phyloP scores from a whole-genome alignment of 768 basidiomycete species.

The Hygrophorus russula region DNA sequence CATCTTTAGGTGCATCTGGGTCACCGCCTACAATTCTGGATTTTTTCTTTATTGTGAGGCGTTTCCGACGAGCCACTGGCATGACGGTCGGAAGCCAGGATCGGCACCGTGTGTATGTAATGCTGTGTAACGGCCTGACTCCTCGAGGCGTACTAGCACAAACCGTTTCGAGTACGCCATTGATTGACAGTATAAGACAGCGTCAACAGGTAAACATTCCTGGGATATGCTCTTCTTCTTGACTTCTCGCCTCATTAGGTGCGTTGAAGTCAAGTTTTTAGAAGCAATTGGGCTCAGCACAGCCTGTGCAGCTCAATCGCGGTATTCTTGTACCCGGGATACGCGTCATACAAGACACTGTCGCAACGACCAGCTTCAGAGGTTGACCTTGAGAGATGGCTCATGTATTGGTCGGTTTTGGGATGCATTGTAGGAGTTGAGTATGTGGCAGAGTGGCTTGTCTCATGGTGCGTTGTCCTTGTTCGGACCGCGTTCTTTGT shows the following conservation, averaged over 20 bases:
- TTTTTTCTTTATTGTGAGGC: slow-evolving; percentile 5
- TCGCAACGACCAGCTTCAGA: slow-evolving; percentile 80
- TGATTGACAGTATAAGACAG: not conserved
- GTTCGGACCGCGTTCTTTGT: not conserved
- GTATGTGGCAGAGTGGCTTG: slow-evolving; percentile 75
- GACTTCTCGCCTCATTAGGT: slow-evolving; percentile 39
- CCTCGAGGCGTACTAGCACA: not conserved
- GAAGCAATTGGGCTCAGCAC: slow-evolving; percentile 2
- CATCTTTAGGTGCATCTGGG: slow-evolving; percentile 8
- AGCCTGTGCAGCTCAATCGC: slow-evolving; percentile 39
- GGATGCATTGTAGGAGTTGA: slow-evolving; percentile 76
- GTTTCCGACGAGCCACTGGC: slow-evolving; percentile 2
- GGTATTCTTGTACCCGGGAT: slow-evolving; percentile 86
- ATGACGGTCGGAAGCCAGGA: not conserved
- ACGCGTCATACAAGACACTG: slow-evolving; percentile 93
- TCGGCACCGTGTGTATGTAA: not conserved
- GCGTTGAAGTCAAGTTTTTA: slow-evolving; percentile 7
- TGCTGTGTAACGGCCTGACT: not conserved
- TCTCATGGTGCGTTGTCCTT: slow-evolving; percentile 59
- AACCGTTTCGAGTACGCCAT: not conserved
- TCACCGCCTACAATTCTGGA: slow-evolving; percentile 1
- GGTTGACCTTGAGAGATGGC: slow-evolving; percentile 82
- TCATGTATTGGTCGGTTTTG: slow-evolving; percentile 95
- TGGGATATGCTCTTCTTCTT: slow-evolving; percentile 40
- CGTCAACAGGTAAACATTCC: not conserved